Base-by-base conservation (phyloP, 2,329 filamentous ascomycete genomes). In the Exophiala alcalophila region DNA sequence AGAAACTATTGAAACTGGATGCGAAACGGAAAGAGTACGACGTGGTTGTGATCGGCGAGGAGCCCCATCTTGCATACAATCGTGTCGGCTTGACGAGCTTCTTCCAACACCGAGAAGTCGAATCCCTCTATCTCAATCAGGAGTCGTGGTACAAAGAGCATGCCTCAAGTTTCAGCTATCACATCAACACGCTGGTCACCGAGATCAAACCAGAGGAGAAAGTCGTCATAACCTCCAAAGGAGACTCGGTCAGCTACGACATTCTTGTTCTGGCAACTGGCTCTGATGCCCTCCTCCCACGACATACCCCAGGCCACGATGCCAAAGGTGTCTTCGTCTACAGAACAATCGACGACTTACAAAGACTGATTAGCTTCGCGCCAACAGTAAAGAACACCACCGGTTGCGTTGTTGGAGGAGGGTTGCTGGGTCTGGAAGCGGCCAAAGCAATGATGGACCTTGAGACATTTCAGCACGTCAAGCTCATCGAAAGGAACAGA, bases 391-490 rank as follows among this genome's bases (percentile, higher is more conserved):
- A 80, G 54, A 86, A 80, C 4, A 79, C 81, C 2, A 76, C 77
- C 2, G 88, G 85, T 0, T 77, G 81, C 4, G 87, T 92, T 0
- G 85, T 95, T 3, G 89, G 89, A 16, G 89, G 89, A 38, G 89
- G 89, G 1, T 65, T 96, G 16, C 73, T 95, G 0, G 89, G 89
- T 1, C 76, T 96, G 0, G 89, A 95, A 66, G 89, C 89, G 2
- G 89, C 87, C 23, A 92, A 94, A 58, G 89, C 89, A 2, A 89
- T 95, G 86, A 83, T 90, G 70, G 88, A 94, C 59, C 69, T 95
- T 6, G 75, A 85, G 55, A 77, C 81, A 37, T 94, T 84, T 59
- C 71, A 75, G 9, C 78, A 80, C 44, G 84, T 95, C 37, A 85
- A 81, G 54, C 69, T 95, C 6, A 80, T 95, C 37, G 90, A 95